A percentile compares a stretch with the other conserved stretches of the same genome.
phyloP scores from a whole-genome alignment of 192 early-diverging fungal species.

The Podila horticola region DNA sequence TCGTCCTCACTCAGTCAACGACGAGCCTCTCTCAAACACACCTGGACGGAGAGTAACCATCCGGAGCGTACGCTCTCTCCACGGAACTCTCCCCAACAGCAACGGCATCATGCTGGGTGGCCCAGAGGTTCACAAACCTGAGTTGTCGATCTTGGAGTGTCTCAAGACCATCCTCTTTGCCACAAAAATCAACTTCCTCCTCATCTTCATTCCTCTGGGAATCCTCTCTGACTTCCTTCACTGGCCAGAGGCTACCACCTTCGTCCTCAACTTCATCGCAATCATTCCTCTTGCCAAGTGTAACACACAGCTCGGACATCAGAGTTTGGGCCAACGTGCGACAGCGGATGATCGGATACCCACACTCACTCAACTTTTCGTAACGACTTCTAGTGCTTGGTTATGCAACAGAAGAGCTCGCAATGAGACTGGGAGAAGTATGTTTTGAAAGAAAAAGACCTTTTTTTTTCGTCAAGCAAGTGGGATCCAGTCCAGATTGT shows the following conservation, averaged over 20 bases:
- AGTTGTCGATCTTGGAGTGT: conserved; percentile 53
- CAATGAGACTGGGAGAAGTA: conserved; percentile 62
- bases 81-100: conserved; percentile 9
- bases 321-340: too few species aligned
- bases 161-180: conserved; percentile 57
- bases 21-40: conserved; percentile 27
- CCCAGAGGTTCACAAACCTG: neutral
- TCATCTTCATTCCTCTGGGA: conserved; percentile 85
- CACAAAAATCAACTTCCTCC: conserved; percentile 76
- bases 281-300: conserved; percentile 91
- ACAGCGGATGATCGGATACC: too few species aligned
- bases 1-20: conserved; percentile 3
- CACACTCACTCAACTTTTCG: too few species aligned
- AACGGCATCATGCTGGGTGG: conserved; percentile 3
- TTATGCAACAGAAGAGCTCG: conserved; percentile 42
- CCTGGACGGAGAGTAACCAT: conserved; percentile 21
- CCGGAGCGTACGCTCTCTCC: conserved; percentile 29
- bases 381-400: conserved; percentile 26
- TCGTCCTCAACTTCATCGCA: conserved; percentile 90
- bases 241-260: conserved; percentile 75
- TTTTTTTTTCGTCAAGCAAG: conserved; percentile 2
- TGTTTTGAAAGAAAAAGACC: neutral
- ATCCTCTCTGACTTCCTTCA: conserved; percentile 68
- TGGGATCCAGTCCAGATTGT: neutral
- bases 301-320: conserved; percentile 2